Evolutionary conservation across 169 alveolate genomes (phyloP).

Genomic region (Miamiensis avidus): DNA sequence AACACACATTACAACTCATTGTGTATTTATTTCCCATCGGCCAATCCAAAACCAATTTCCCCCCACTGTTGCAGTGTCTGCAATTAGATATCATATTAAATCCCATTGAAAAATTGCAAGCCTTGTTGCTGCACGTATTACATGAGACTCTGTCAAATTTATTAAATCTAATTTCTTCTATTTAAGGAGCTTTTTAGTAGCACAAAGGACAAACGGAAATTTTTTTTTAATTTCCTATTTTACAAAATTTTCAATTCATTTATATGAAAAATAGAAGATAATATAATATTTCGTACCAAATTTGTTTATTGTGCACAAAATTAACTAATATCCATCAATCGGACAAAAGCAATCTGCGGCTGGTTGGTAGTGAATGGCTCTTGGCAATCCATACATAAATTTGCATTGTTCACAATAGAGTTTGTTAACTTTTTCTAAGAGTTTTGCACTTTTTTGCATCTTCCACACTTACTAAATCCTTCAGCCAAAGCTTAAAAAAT

Average conservation of each 20-base stretch:
- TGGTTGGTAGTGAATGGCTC: slow-evolving; percentile 17
- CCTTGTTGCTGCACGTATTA: slow-evolving; percentile 21
- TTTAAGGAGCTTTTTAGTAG: slow-evolving; percentile 17
- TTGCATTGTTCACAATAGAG: slow-evolving; percentile 24
- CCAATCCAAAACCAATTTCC: slow-evolving; percentile 17
- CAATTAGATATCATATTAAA: slow-evolving; percentile 21
- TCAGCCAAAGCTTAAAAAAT: neutral
- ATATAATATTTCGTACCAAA: neutral
- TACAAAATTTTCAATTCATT: neutral
- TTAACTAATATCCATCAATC: slow-evolving; percentile 38
- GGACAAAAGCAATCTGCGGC: slow-evolving; percentile 38
- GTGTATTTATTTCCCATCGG: slow-evolving; percentile 10
- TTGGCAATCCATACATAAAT: slow-evolving; percentile 20
- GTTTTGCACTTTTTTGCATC: slow-evolving; percentile 17
- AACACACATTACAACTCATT: slow-evolving; percentile 42
- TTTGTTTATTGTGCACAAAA: neutral
- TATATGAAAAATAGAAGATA: no score
- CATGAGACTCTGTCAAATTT: slow-evolving; percentile 19
- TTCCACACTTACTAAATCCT: slow-evolving; percentile 34
- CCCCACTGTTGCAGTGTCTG: slow-evolving; percentile 21
- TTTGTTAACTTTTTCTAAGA: slow-evolving; percentile 2
- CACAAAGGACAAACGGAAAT: slow-evolving; percentile 37
- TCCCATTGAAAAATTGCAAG: slow-evolving; percentile 30
- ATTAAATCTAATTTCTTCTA: slow-evolving; percentile 12
- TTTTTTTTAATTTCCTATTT: slow-evolving; percentile 6